phyloP scores from a whole-genome alignment of 495 filamentous ascomycete species.

The Aspergillus coremiiformis region DNA sequence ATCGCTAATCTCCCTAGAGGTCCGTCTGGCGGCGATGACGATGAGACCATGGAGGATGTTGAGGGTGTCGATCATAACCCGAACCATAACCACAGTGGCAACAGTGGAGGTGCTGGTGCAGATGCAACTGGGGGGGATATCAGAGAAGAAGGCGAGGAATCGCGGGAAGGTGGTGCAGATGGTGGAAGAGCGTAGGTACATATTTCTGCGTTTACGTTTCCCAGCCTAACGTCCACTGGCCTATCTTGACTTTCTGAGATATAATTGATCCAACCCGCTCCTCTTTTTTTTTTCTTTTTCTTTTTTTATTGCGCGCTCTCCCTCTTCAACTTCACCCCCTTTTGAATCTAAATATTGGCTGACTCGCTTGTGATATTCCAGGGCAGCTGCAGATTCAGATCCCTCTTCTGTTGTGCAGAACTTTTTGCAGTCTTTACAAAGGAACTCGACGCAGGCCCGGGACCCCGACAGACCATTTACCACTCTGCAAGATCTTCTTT shows the following conservation, averaged over 20 bases:
- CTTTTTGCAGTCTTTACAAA: conserved; percentile 78
- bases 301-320: not conserved
- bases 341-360: conserved; percentile 3
- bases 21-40: conserved; percentile 50
- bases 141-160: conserved; percentile 78
- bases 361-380: conserved; percentile 12
- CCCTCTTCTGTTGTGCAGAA: conserved; percentile 66
- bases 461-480: conserved; percentile 61
- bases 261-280: conserved; percentile 5
- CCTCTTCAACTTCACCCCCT: no score
- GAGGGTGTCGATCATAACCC: conserved; percentile 54
- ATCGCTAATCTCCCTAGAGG: conserved; percentile 54
- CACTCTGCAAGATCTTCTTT: conserved; percentile 79
- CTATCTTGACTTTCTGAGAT: not conserved
- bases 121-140: conserved; percentile 85
- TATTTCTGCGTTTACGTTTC: conserved; percentile 30
- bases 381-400: conserved; percentile 44
- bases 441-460: conserved; percentile 35
- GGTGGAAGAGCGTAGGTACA: conserved; percentile 98
- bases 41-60: conserved; percentile 80
- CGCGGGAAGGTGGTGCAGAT: conserved; percentile 87
- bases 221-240: conserved; percentile 2
- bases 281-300: no score
- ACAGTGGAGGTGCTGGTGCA: conserved; percentile 71
- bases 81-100: conserved; percentile 49